Percentiles rank a stretch among this genome's conserved stretches.
Conservation (phyloP, 257 asterid species). For the Ligustrum vulgare region DNA sequence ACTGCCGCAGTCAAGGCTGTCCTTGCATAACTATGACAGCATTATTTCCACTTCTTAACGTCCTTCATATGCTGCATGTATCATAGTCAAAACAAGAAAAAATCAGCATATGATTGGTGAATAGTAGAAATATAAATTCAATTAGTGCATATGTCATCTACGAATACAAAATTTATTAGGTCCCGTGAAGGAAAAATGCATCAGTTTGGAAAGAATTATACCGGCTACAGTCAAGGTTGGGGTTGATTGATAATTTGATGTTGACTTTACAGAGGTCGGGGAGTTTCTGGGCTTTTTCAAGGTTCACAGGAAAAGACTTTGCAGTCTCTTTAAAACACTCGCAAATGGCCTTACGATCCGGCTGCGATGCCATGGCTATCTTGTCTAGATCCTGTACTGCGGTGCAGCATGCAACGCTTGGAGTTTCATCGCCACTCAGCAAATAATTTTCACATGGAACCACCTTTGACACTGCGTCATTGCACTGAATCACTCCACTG, state of each 20-base stretch:
- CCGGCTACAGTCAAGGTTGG: constrained; percentile 30
- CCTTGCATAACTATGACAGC: not conserved
- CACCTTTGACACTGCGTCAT: constrained; percentile 29
- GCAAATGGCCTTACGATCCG: constrained; percentile 34
- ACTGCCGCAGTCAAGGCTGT: not conserved
- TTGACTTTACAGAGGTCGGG: constrained; percentile 30
- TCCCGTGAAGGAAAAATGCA: not conserved
- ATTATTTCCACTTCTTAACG: not conserved
- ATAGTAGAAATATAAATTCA: not conserved
- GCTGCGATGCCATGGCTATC: constrained; percentile 24
- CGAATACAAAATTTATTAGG: not conserved
- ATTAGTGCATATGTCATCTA: not conserved
- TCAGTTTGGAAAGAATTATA: not conserved
- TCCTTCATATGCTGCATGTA: constrained; percentile 16
- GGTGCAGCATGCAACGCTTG: constrained; percentile 33
- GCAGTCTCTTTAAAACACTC: constrained; percentile 32
- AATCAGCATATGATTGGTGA: not conserved
- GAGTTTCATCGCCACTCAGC: constrained; percentile 28
- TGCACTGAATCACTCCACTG: constrained; percentile 28
- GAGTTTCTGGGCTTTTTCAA: constrained; percentile 26
- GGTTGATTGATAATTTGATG: constrained; percentile 17
- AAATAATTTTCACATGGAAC: constrained; percentile 40
- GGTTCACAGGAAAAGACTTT: constrained; percentile 24
- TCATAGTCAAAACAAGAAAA: not conserved
- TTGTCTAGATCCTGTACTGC: constrained; percentile 30